These are phyloP conservation scores for Dittrichia graveolens DNA, from an alignment of 129 eudicot genomes.

Conservation along the genomic window DNA sequence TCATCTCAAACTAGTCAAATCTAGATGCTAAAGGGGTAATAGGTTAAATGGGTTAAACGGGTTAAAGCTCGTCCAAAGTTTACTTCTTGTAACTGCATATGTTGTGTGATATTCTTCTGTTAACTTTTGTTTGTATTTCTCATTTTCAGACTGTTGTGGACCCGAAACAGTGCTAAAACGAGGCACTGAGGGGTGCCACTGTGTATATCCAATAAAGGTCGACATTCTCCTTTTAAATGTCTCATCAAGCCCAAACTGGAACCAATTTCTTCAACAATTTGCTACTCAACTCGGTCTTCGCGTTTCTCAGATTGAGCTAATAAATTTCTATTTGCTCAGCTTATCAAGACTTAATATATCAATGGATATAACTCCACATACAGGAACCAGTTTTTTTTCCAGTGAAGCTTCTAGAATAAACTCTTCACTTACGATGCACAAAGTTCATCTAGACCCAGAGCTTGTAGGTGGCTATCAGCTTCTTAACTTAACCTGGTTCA, in stretches of 20 bases:
- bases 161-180: slow-evolving; percentile 80
- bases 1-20: too few relatives aligned
- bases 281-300: slow-evolving; percentile 71
- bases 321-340: slow-evolving; percentile 72
- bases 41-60: too few relatives aligned
- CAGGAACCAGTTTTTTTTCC: slow-evolving; percentile 70
- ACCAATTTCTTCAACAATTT: slow-evolving; percentile 64
- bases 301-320: slow-evolving; percentile 79
- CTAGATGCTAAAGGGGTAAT: too few relatives aligned
- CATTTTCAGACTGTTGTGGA: slow-evolving; percentile 80
- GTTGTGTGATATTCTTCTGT: slow-evolving; percentile 9
- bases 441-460: slow-evolving; percentile 67
- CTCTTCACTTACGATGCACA: slow-evolving; percentile 71
- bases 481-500: slow-evolving; percentile 88
- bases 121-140: slow-evolving; percentile 24
- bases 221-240: slow-evolving; percentile 85
- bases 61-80: too few relatives aligned
- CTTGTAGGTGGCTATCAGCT: slow-evolving; percentile 81
- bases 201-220: slow-evolving; percentile 86
- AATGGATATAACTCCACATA: slow-evolving; percentile 82
- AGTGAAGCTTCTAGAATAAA: slow-evolving; percentile 68
- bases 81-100: neutral
- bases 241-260: slow-evolving; percentile 84
- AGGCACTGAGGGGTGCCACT: slow-evolving; percentile 68
- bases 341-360: slow-evolving; percentile 87